Evolutionary conservation across 2,329 filamentous ascomycete species (phyloP).

Genomic region (Xylariaceae sp.): DNA sequence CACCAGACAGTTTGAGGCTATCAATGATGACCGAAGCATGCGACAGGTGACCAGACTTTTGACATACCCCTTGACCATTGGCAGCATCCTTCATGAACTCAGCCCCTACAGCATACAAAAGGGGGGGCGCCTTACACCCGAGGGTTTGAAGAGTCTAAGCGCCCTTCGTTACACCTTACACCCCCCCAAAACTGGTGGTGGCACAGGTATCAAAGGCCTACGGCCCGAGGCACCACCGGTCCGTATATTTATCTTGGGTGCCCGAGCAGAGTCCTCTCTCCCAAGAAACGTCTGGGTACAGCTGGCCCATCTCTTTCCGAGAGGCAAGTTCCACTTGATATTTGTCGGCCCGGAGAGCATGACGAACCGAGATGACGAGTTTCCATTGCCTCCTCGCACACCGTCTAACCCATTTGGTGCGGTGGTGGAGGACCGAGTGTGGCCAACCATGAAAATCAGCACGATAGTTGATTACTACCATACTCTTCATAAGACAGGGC

Average conservation of each 20-base stretch:
- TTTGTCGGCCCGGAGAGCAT: slow-evolving; percentile 97
- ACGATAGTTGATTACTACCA: slow-evolving; percentile 99
- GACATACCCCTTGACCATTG: slow-evolving; percentile 90
- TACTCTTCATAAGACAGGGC: slow-evolving; percentile 83
- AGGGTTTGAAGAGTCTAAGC: slow-evolving; percentile 90
- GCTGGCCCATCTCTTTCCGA: slow-evolving; percentile 90
- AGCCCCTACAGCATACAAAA: slow-evolving; percentile 83
- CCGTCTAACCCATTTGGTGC: slow-evolving; percentile 86
- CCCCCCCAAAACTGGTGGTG: slow-evolving; percentile 74
- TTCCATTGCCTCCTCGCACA: slow-evolving; percentile 82
- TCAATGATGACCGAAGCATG: slow-evolving; percentile 87
- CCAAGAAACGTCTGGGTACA: slow-evolving; percentile 93
- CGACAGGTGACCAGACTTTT: slow-evolving; percentile 88
- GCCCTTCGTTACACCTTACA: slow-evolving; percentile 92
- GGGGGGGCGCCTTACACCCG: slow-evolving; percentile 72
- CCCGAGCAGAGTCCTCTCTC: slow-evolving; percentile 93
- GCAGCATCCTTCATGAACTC: slow-evolving; percentile 86
- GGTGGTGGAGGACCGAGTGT: slow-evolving; percentile 88
- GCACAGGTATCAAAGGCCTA: slow-evolving; percentile 70
- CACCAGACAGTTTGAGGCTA: slow-evolving; percentile 82
- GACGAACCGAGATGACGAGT: slow-evolving; percentile 88
- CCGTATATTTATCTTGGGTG: slow-evolving; percentile 87
- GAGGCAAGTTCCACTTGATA: slow-evolving; percentile 81
- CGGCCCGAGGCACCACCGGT: slow-evolving; percentile 82
- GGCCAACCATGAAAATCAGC: slow-evolving; percentile 88